Evolutionary conservation across 768 basidiomycete genomes (phyloP).

Genomic region (Albatrellus ellisii): DNA sequence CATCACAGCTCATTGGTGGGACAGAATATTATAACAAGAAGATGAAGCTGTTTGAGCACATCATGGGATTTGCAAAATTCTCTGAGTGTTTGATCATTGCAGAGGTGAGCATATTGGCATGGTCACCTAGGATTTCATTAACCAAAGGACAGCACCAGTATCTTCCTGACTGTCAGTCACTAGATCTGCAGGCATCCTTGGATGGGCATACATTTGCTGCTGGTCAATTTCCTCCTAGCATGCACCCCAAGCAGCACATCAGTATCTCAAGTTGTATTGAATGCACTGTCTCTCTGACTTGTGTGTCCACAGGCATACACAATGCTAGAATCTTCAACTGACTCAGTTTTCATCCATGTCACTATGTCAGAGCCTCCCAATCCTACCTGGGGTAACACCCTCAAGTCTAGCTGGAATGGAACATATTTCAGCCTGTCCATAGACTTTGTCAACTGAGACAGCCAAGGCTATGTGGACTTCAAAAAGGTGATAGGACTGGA

Average conservation of each 20-base stretch:
- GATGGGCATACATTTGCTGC: constrained; percentile 79
- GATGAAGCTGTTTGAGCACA: constrained; percentile 68
- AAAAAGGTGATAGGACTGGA: constrained; percentile 96
- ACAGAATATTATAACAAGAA: constrained; percentile 56
- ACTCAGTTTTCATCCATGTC: constrained; percentile 89
- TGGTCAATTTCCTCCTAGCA: constrained; percentile 81
- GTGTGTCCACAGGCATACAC: constrained; percentile 66
- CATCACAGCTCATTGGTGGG: constrained; percentile 71
- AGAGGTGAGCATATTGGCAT: constrained; percentile 43
- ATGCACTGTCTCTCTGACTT: neutral
- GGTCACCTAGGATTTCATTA: too few relatives aligned
- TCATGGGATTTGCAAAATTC: constrained; percentile 95
- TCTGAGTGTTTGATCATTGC: constrained; percentile 94
- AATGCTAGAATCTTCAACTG: constrained; percentile 86
- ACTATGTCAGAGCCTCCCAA: constrained; percentile 70
- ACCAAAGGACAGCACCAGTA: constrained; percentile 28
- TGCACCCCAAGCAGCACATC: constrained; percentile 88
- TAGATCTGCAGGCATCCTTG: constrained; percentile 85
- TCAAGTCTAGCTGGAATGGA: constrained; percentile 96
- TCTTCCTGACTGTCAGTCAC: constrained; percentile 35
- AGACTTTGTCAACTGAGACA: constrained; percentile 85
- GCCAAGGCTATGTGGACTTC: constrained; percentile 83
- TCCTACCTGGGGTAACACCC: constrained; percentile 81
- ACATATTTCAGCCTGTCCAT: constrained; percentile 88
- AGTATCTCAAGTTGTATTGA: too few relatives aligned